These are phyloP conservation scores for Rhizophlyctis rosea DNA, from an alignment of 192 early-diverging fungal species.

Conservation along the genomic window DNA sequence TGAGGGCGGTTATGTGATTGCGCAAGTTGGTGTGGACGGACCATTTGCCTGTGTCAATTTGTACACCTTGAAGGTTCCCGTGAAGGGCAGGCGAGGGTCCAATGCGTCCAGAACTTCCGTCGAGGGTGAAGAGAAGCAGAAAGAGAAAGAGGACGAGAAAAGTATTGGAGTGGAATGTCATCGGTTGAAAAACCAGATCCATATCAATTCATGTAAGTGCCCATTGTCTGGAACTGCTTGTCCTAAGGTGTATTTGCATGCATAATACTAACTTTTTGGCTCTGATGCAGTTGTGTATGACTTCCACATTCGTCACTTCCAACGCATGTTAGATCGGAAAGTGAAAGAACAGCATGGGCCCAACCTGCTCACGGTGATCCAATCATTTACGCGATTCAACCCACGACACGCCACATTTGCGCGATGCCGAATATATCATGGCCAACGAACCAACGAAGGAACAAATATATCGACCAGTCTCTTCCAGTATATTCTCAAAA, in stretches of 20 bases:
- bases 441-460: slow-evolving; percentile 22
- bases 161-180: slow-evolving; percentile 34
- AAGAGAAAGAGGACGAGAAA: slow-evolving; percentile 17
- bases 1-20: slow-evolving; percentile 30
- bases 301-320: slow-evolving; percentile 48
- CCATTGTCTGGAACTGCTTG: too few species aligned
- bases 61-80: slow-evolving; percentile 35
- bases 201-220: slow-evolving; percentile 51
- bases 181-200: slow-evolving; percentile 28
- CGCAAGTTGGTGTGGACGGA: slow-evolving; percentile 47
- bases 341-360: slow-evolving; percentile 10
- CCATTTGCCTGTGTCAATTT: slow-evolving; percentile 45
- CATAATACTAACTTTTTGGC: too few species aligned
- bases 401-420: slow-evolving; percentile 38
- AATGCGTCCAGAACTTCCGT: slow-evolving; percentile 9
- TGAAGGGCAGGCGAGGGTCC: slow-evolving; percentile 5
- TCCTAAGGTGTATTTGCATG: too few species aligned
- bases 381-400: slow-evolving; percentile 41
- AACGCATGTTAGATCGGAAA: slow-evolving; percentile 33
- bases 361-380: slow-evolving; percentile 39
- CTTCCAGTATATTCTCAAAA: slow-evolving; percentile 53
- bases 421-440: slow-evolving; percentile 38
- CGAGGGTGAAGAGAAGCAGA: slow-evolving; percentile 1
- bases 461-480: slow-evolving; percentile 29
- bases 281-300: slow-evolving; percentile 45